Evolutionary conservation across 2,329 filamentous ascomycete genomes (phyloP), one percentile per base, ranked within the genome.

Genomic region (Pseudocercospora vitis): DNA sequence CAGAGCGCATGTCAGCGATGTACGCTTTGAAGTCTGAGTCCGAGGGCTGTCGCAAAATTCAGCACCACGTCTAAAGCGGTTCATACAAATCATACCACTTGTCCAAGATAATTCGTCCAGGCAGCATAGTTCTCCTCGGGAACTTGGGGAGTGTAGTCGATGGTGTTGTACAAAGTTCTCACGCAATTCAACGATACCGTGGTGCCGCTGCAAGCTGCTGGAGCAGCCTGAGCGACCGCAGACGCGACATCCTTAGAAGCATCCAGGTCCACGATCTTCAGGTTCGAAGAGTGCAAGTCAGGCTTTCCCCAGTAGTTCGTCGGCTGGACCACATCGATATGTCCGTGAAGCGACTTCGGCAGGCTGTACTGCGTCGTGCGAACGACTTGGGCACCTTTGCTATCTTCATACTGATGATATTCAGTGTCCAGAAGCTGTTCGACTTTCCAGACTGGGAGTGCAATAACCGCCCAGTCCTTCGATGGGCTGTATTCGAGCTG

Each of bases 311-410:
- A 61, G 32, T 61, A 60, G 46, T 77, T 83, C 0, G 81, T 84
- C 2, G 81, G 81, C 63, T 83, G 80, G 18, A 84, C 78, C 14
- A 78, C 76, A 60, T 82, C 79, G 52, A 88, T 76, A 61, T 83
- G 74, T 29, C 73, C 63, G 48, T 77, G 75, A 5, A 88, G 68
- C 0, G 75, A 69, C 45, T 74, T 73, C 0, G 85, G 86, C 1
- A 88, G 76, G 0, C 82, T 86, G 69, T 88, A 88, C 45, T 77
- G 72, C 11, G 81, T 70, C 4, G 80, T 78, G 35, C 84, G 78
- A 33, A 86, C 75, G 60, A 74, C 78, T 32, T 73, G 65, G 18
- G 70, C 68, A 11, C 71, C 63, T 58, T 80, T 68, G 7, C 71
- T 62, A 59, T 62, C 47, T n/a, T 53, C 50, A 39, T 82, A 87